Evolutionary conservation across 352 stramenopile genomes (phyloP).

Genomic region (Halophytophthora batemanensis): DNA sequence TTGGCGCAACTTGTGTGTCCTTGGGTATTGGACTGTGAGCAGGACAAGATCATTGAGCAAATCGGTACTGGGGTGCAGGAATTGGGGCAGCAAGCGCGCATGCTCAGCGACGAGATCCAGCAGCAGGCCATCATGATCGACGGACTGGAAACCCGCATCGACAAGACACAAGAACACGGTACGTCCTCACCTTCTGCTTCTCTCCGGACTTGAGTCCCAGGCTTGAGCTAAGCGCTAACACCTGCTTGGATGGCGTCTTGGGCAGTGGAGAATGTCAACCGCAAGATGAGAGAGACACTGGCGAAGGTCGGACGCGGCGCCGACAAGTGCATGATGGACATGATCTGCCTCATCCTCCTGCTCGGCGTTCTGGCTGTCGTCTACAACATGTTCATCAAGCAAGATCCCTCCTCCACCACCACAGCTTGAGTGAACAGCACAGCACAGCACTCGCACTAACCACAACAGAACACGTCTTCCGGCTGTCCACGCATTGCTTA

Average conservation of each 20-base stretch:
- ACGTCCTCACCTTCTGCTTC: not conserved
- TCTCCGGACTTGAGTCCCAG: not conserved
- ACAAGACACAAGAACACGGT: constrained; percentile 78
- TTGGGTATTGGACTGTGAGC: constrained; percentile 1
- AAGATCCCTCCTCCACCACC: constrained; percentile 22
- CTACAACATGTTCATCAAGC: constrained; percentile 91
- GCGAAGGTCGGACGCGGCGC: constrained; percentile 62
- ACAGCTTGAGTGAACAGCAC: constrained; percentile 20
- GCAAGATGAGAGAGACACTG: constrained; percentile 85
- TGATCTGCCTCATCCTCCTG: constrained; percentile 86
- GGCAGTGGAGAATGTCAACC: constrained; percentile 81
- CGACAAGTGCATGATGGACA: constrained; percentile 89
- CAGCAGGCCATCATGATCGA: constrained; percentile 89
- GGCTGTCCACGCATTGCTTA: no score
- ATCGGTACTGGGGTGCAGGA: constrained; percentile 78
- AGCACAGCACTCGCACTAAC: not conserved
- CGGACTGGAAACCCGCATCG: constrained; percentile 73
- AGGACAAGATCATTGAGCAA: constrained; percentile 87
- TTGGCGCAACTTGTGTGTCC: not conserved
- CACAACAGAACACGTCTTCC: no score
- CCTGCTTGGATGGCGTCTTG: constrained; percentile 1
- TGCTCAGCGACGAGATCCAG: constrained; percentile 81
- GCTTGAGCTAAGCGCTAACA: not conserved
- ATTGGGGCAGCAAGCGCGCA: constrained; percentile 70
- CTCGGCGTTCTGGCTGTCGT: constrained; percentile 79